A percentile compares a stretch with the other conserved stretches of the same genome.
Conservation (phyloP, 2,329 filamentous ascomycete species). For the Verticillium tricorpus region DNA sequence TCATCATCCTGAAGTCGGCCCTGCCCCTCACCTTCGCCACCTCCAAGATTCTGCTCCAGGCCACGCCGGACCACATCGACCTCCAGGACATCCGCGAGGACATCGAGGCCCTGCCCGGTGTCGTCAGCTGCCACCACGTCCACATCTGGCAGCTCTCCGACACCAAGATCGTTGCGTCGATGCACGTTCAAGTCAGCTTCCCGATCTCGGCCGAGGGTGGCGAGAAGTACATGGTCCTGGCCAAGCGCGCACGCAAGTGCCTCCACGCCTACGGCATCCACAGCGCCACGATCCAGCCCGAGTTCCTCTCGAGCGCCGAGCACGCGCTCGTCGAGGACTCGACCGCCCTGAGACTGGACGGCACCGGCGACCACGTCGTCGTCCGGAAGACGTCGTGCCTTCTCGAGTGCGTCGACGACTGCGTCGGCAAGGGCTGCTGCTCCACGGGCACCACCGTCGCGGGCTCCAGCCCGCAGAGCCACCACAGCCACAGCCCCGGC, state of each 20-base stretch:
- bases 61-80: constrained; percentile 82
- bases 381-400: constrained; percentile 34
- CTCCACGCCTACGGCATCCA: constrained; percentile 96
- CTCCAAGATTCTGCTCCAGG: constrained; percentile 86
- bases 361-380: constrained; percentile 19
- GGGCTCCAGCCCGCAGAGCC: constrained; percentile 23
- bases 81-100: constrained; percentile 90
- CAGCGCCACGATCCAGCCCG: constrained; percentile 94
- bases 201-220: constrained; percentile 78
- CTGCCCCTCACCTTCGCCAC: constrained; percentile 76
- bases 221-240: constrained; percentile 84
- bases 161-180: constrained; percentile 85
- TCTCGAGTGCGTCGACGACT: constrained; percentile 48
- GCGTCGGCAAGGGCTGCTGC: constrained; percentile 42
- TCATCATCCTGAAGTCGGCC: constrained; percentile 69
- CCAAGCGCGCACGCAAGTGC: constrained; percentile 76
- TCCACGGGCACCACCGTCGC: constrained; percentile 22
- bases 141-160: constrained; percentile 98
- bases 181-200: constrained; percentile 90
- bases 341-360: constrained; percentile 30
- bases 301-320: constrained; percentile 50
- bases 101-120: constrained; percentile 77
- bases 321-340: constrained; percentile 21
- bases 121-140: constrained; percentile 88
- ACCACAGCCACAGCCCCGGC: constrained; percentile 20